These are phyloP conservation scores for Pestalotiopsis sp. DNA, from an alignment of 2,329 filamentous ascomycete genomes.

Conservation along the genomic window DNA sequence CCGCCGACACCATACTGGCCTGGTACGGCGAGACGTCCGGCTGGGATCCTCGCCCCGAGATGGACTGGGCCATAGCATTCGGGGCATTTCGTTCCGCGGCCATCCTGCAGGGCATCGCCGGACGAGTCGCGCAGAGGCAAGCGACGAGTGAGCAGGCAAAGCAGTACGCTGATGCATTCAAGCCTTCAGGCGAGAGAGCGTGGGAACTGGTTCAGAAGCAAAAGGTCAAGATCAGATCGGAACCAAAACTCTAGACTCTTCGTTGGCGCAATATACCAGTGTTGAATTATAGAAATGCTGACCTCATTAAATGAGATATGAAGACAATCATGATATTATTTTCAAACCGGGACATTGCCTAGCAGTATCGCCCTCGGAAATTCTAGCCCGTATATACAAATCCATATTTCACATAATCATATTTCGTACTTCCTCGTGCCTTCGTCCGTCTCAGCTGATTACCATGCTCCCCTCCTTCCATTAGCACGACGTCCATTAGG, in stretches of 20 bases:
- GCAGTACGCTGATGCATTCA: conserved; percentile 39
- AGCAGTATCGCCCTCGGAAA: background rate
- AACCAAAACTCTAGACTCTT: conserved; percentile 1
- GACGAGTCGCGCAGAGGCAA: conserved; percentile 77
- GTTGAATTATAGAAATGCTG: too few relatives aligned
- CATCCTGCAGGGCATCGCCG: conserved; percentile 82
- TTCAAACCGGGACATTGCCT: background rate
- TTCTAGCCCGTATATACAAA: background rate
- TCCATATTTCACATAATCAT: conserved; percentile 1
- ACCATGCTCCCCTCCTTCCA: conserved; percentile 7
- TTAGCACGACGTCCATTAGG: conserved; percentile 27
- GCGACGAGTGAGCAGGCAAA: conserved; percentile 81
- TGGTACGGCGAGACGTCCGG: conserved; percentile 55
- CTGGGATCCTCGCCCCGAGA: conserved; percentile 65
- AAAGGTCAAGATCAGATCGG: background rate
- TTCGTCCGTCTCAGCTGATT: background rate
- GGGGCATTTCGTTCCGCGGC: conserved; percentile 59
- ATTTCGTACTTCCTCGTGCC: conserved; percentile 1
- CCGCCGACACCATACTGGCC: conserved; percentile 39
- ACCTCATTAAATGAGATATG: too few relatives aligned
- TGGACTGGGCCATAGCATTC: conserved; percentile 61
- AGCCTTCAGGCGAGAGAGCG: conserved; percentile 5
- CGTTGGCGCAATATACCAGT: too few relatives aligned
- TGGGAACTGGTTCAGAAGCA: conserved; percentile 7
- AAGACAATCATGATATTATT: background rate